Evolutionary conservation across 495 filamentous ascomycete genomes (phyloP).

Genomic region (Neurospora discreta): DNA sequence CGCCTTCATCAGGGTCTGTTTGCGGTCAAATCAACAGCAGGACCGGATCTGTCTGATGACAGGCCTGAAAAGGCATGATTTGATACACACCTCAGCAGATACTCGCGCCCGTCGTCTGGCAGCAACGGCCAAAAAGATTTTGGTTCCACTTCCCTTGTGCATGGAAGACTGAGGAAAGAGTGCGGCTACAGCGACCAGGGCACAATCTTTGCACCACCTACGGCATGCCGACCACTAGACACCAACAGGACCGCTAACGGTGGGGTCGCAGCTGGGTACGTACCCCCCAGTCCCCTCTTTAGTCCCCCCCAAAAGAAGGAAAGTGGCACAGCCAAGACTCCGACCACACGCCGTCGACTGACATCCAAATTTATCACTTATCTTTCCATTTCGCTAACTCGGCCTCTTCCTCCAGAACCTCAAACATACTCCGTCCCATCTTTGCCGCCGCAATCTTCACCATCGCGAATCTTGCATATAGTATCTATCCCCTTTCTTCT

Average conservation of each 20-base stretch:
- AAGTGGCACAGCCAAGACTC: not conserved
- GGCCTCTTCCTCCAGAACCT: not conserved
- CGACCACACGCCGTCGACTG: not conserved
- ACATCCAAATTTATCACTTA: not conserved
- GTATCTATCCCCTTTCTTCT: not conserved
- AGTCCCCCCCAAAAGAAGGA: not conserved
- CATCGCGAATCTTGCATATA: not conserved
- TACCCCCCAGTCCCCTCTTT: not conserved
- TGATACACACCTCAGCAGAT: not conserved
- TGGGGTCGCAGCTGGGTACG: not conserved
- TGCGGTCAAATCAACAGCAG: not conserved
- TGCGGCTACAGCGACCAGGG: not conserved
- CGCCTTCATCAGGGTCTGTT: not conserved
- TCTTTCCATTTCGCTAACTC: not conserved
- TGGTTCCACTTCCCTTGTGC: not conserved
- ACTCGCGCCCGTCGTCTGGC: not conserved
- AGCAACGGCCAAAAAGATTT: not conserved
- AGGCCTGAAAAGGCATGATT: not conserved
- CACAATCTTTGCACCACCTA: not conserved
- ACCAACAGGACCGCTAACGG: not conserved
- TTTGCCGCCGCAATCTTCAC: not conserved
- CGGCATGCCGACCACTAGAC: not conserved
- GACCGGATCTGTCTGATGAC: not conserved
- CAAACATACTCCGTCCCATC: not conserved
- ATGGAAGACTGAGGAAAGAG: not conserved